Conservation (phyloP, 1,139 yeast genomes). For the Hansenula lynferdii region DNA sequence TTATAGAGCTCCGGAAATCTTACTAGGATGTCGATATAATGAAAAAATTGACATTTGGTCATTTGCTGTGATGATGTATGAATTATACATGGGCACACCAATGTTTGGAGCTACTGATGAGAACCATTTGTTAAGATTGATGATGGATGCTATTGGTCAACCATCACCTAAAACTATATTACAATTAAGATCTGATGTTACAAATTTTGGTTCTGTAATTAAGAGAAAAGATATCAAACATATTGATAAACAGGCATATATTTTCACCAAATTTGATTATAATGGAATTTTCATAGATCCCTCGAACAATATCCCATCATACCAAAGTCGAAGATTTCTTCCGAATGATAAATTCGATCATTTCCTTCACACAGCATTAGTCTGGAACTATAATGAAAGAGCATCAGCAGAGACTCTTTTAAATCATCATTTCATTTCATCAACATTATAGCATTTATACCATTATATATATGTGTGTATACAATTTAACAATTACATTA, state of each 20-base stretch:
- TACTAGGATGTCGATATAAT: slow-evolving; percentile 72
- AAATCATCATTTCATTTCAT: slow-evolving; percentile 27
- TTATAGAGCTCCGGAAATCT: slow-evolving; percentile 75
- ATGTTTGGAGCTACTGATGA: slow-evolving; percentile 70
- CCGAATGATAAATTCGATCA: slow-evolving; percentile 6
- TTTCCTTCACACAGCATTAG: slow-evolving; percentile 14
- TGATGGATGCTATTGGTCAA: slow-evolving; percentile 59
- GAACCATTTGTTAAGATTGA: slow-evolving; percentile 54
- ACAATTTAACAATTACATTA: too few species aligned
- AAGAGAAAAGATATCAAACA: slow-evolving; percentile 22
- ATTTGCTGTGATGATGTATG: slow-evolving; percentile 64
- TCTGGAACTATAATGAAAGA: slow-evolving; percentile 19
- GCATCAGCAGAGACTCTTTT: slow-evolving; percentile 25
- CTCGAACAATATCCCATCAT: too few species aligned
- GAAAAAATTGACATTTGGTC: slow-evolving; percentile 80
- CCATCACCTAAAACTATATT: slow-evolving; percentile 42
- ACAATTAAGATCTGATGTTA: slow-evolving; percentile 29
- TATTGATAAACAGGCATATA: slow-evolving; percentile 16
- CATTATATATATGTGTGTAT: too few species aligned
- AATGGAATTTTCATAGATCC: slow-evolving; percentile 32
- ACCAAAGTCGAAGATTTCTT: too few species aligned
- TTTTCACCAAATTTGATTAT: slow-evolving; percentile 35
- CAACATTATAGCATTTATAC: too few species aligned
- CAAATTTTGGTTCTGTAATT: slow-evolving; percentile 2
- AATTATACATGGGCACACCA: slow-evolving; percentile 62